phyloP scores from a whole-genome alignment of 2,329 filamentous ascomycete species.

The Epichloe sibirici region DNA sequence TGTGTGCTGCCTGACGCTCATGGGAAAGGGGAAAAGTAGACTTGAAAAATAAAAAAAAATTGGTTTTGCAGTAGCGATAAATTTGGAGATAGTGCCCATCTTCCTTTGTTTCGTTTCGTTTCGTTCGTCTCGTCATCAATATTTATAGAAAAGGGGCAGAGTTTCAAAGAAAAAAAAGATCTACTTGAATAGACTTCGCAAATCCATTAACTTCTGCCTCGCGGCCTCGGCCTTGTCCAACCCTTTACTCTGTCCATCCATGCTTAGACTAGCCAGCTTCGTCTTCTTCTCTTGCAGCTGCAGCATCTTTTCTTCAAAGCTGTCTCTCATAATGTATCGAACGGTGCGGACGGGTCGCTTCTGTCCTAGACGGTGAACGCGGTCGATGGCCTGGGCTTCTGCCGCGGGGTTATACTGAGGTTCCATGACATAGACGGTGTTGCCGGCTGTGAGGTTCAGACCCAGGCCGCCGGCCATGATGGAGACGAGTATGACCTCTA shows the following conservation, averaged over 20 bases:
- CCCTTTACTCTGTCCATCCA: constrained; percentile 50
- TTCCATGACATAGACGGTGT: constrained; percentile 92
- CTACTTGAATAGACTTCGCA: constrained; percentile 46
- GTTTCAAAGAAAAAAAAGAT: neutral
- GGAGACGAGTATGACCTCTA: constrained; percentile 79
- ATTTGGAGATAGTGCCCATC: neutral
- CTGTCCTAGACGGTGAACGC: constrained; percentile 84
- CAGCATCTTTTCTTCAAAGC: constrained; percentile 91
- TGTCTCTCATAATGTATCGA: constrained; percentile 78
- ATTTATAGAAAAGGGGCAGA: constrained; percentile 1
- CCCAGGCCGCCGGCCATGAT: constrained; percentile 88
- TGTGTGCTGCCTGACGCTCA: no score
- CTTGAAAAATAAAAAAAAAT: neutral
- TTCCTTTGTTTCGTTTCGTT: neutral
- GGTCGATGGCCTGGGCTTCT: constrained; percentile 87
- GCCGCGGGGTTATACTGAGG: constrained; percentile 95
- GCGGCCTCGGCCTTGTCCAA: constrained; percentile 42
- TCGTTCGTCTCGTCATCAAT: neutral
- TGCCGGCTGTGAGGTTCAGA: constrained; percentile 78
- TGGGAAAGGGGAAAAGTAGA: neutral
- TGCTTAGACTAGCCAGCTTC: constrained; percentile 74
- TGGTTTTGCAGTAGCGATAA: neutral
- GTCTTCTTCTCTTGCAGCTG: constrained; percentile 86
- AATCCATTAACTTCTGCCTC: constrained; percentile 48
- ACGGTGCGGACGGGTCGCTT: constrained; percentile 77